Percentiles rank a stretch among this genome's conserved stretches.
These are phyloP conservation scores for Mycena vulgaris DNA, from an alignment of 768 basidiomycete species.

Conservation along the genomic window DNA sequence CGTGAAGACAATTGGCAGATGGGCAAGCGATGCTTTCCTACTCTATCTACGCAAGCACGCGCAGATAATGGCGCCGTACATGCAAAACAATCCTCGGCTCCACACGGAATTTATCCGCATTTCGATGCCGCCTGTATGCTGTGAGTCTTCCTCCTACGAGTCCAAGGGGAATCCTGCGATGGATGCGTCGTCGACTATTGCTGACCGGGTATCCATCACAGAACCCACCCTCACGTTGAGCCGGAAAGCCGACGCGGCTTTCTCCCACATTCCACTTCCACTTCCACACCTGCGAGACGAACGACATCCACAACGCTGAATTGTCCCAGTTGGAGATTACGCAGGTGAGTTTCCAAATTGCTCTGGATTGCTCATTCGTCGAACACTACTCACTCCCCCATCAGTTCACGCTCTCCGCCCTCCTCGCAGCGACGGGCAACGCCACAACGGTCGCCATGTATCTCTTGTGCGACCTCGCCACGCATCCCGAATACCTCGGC, in stretches of 20 bases:
- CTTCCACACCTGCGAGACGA: background rate
- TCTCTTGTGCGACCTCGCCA: no score
- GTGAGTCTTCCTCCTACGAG: constrained; percentile 34
- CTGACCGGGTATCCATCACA: constrained; percentile 22
- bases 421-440: no score
- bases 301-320: no score
- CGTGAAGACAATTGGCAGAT: constrained; percentile 50
- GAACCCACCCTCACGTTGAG: constrained; percentile 13
- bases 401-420: no score
- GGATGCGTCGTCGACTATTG: constrained; percentile 33
- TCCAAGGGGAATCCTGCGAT: constrained; percentile 24
- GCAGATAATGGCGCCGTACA: constrained; percentile 38
- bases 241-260: constrained; percentile 12
- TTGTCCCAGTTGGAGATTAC: no score
- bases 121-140: constrained; percentile 31
- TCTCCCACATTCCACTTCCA: constrained; percentile 5
- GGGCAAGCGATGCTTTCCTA: constrained; percentile 49
- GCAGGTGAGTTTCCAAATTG: no score
- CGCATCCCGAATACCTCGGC: no score
- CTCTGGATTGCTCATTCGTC: no score
- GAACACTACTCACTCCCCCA: no score
- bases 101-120: constrained; percentile 24
- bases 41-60: constrained; percentile 49
- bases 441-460: no score
- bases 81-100: constrained; percentile 40